Percentiles rank a stretch among this genome's conserved stretches.
These are phyloP conservation scores for Taxawa tesnikishii DNA, from an alignment of 2,329 filamentous ascomycete genomes.

Conservation along the genomic window DNA sequence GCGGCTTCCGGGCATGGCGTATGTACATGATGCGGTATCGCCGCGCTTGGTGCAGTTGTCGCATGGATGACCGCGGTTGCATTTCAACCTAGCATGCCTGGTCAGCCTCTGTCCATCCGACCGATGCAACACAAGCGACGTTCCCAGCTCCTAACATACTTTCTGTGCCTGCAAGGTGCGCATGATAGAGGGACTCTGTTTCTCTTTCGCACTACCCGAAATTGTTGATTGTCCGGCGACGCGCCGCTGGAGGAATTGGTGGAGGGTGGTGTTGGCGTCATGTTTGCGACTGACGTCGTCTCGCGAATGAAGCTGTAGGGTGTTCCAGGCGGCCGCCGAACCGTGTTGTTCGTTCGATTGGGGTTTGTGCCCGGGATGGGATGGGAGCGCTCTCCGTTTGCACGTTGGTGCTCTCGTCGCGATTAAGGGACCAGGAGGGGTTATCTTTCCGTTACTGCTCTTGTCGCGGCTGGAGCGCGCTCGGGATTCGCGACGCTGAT, in stretches of 20 bases:
- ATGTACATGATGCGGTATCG: constrained; percentile 70
- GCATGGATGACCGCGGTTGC: constrained; percentile 81
- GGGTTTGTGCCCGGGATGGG: no score
- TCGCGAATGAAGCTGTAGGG: no score
- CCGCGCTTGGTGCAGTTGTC: constrained; percentile 89
- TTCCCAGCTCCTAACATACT: constrained; percentile 42
- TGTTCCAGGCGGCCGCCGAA: no score
- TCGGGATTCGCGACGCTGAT: no score
- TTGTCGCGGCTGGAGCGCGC: no score
- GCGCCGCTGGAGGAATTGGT: constrained; percentile 65
- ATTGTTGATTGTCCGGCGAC: constrained; percentile 69
- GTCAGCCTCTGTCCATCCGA: constrained; percentile 19
- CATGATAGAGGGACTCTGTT: constrained; percentile 89
- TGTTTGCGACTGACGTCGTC: no score
- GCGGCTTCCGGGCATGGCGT: constrained; percentile 55
- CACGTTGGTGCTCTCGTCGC: no score
- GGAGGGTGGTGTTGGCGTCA: constrained; percentile 68
- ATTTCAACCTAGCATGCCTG: constrained; percentile 58
- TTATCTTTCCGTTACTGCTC: no score
- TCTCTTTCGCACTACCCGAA: constrained; percentile 78
- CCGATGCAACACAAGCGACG: background rate
- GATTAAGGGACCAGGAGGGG: no score
- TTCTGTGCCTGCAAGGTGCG: constrained; percentile 79
- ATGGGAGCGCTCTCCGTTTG: no score
- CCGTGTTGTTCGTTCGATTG: no score